These are phyloP conservation scores for Eremothecium gossypii DNA, from an alignment of 1,139 yeast genomes.

Conservation along the genomic window DNA sequence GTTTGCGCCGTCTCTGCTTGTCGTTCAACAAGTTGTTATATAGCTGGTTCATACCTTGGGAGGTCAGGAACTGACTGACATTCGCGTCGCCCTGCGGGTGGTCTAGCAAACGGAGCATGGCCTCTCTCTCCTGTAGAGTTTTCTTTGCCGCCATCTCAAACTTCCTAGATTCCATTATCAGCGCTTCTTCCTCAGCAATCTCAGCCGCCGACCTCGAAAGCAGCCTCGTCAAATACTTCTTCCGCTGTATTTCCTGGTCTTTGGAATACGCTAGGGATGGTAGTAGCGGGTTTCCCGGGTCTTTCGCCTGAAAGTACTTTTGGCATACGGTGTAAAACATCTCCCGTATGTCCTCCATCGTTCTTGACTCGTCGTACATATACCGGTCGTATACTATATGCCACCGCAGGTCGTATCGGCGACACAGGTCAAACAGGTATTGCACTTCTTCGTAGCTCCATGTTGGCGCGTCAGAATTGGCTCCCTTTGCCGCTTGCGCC, in stretches of 20 bases:
- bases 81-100: slow-evolving; percentile 67
- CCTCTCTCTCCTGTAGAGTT: slow-evolving; percentile 75
- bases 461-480: not conserved
- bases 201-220: slow-evolving; percentile 88
- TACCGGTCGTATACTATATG: slow-evolving; percentile 73
- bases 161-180: slow-evolving; percentile 85
- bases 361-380: slow-evolving; percentile 31
- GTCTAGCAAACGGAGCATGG: slow-evolving; percentile 68
- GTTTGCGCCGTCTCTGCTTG: slow-evolving; percentile 48
- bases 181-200: slow-evolving; percentile 93
- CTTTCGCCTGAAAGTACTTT: slow-evolving; percentile 24
- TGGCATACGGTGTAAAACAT: slow-evolving; percentile 62
- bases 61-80: slow-evolving; percentile 71
- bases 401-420: slow-evolving; percentile 79
- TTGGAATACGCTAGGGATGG: slow-evolving; percentile 47
- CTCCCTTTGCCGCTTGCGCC: slow-evolving; percentile 29
- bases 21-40: slow-evolving; percentile 79
- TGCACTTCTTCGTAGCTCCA: slow-evolving; percentile 80
- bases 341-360: slow-evolving; percentile 71
- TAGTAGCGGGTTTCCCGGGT: slow-evolving; percentile 37
- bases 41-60: slow-evolving; percentile 83
- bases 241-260: slow-evolving; percentile 64
- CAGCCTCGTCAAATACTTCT: slow-evolving; percentile 66
- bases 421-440: slow-evolving; percentile 64
- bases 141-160: slow-evolving; percentile 90